phyloP scores from a whole-genome alignment of 225 moss, liverwort and hornwort species.

The Polytrichum formosum region DNA sequence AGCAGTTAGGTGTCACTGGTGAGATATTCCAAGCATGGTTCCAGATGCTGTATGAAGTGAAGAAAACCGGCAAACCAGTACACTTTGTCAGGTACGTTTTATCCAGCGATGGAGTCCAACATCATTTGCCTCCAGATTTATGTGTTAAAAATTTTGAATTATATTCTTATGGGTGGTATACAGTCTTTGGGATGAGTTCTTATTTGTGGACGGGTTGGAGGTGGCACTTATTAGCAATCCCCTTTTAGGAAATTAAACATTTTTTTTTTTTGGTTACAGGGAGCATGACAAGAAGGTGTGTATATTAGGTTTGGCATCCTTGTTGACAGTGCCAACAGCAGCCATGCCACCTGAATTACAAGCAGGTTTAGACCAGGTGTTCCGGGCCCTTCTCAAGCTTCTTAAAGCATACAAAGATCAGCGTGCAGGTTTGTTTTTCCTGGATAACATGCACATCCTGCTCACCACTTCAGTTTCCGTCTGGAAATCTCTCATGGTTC shows the following conservation, averaged over 20 bases:
- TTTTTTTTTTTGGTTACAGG: conserved; percentile 34
- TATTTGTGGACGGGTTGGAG: too few relatives aligned
- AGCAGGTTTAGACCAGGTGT: conserved; percentile 89
- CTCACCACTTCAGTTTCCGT: too few relatives aligned
- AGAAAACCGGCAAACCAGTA: conserved; percentile 79
- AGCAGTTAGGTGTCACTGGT: conserved; percentile 73
- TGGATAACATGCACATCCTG: too few relatives aligned
- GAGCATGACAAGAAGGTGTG: conserved; percentile 99
- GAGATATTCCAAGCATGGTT: conserved; percentile 95
- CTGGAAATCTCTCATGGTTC: too few relatives aligned
- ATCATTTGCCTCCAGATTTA: too few relatives aligned
- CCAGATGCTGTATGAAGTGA: conserved; percentile 89
- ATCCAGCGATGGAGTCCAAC: background rate
- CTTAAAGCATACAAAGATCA: conserved; percentile 94
- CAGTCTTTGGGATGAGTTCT: too few relatives aligned
- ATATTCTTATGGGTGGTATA: background rate
- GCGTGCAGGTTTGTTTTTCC: conserved; percentile 54
- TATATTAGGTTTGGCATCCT: conserved; percentile 76
- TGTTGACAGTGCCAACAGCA: conserved; percentile 64
- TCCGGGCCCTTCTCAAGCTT: conserved; percentile 80
- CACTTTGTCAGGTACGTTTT: conserved; percentile 74
- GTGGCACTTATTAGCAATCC: too few relatives aligned
- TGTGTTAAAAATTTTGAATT: too few relatives aligned
- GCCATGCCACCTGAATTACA: conserved; percentile 85
- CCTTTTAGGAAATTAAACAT: background rate